Base-by-base conservation (phyloP, 1,284 basidiomycete genomes). In the Lentinula novae-zelandiae region DNA sequence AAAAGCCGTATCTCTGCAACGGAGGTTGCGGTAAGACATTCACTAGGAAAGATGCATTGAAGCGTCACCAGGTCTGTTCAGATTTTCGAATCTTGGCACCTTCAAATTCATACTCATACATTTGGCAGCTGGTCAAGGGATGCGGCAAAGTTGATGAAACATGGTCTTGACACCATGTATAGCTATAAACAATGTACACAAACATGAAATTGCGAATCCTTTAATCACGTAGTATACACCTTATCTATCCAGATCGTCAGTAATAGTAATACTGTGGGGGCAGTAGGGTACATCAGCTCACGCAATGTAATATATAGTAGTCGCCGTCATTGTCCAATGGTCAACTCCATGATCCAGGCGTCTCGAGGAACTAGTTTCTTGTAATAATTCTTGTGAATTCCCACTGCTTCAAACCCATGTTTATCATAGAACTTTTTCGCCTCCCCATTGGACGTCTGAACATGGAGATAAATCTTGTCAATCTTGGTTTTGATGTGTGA, bases 11-110 rank as follows among this genome's bases (percentile, higher is more conserved):
- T 73, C 72, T 84, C 36, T 92, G 90, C 72, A 89, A 90, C 66
- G 89, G 90, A 12, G 87, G 86, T 44, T 92, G 89, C 64, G 88
- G 88, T 56, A 92, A 91, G 78, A 90, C 89, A 2, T 92, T 92
- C 70, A 92, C 90, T 54, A 82, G 89, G 66, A 91, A 91, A 73
- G 90, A 92, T 69, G 89, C 89, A 27, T 72, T 92, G 68, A 92
- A 91, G 75, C 82, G 89, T 64, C 89, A 92, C 70, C 89, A 92
- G 83, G 89, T 84, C 66, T 62, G 81, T 69, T 15, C 34, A 13
- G 7, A 22, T 57, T 8, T 52, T 34, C 52, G 48, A 58, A 57
- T 63, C 39, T 17, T 39, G 58, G 51, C 57, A 58, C 48, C 48
- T 56, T 39, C 10, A 36, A 15, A 57, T 64, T 54, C 58, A 61